Evolutionary conservation across 371 early-diverging fungal genomes (phyloP).

Genomic region (Smittium culicis): DNA sequence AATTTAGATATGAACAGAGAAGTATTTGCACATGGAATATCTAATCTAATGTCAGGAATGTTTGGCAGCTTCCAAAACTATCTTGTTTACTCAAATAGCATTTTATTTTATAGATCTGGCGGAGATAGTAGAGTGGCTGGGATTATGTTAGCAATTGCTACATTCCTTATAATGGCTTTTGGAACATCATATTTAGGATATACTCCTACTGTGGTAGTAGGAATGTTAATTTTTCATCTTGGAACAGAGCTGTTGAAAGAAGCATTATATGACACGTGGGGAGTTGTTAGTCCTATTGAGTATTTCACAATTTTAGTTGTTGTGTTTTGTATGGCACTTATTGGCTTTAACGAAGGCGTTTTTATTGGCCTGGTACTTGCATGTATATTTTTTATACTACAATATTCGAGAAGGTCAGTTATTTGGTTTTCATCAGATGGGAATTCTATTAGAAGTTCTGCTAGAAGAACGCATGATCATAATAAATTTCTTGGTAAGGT

Average conservation of each 20-base stretch:
- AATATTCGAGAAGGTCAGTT: constrained; percentile 61
- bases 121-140: constrained; percentile 79
- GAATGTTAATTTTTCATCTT: constrained; percentile 83
- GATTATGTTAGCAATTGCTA: constrained; percentile 61
- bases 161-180: constrained; percentile 59
- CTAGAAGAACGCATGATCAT: constrained; percentile 75
- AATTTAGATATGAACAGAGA: constrained; percentile 78
- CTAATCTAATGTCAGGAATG: constrained; percentile 66
- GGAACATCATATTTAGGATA: constrained; percentile 76
- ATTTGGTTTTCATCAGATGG: constrained; percentile 69
- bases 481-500: constrained; percentile 67
- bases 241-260: constrained; percentile 85
- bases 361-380: constrained; percentile 84
- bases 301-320: constrained; percentile 74
- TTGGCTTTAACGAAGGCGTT: constrained; percentile 91
- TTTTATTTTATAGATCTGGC: constrained; percentile 81
- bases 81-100: constrained; percentile 75
- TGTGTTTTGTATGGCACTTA: constrained; percentile 61
- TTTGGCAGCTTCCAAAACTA: constrained; percentile 75
- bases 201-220: constrained; percentile 86
- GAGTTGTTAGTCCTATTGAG: constrained; percentile 65
- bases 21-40: constrained; percentile 78
- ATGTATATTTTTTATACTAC: constrained; percentile 82
- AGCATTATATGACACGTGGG: constrained; percentile 69
- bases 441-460: constrained; percentile 60